Evolutionary conservation across 2,329 filamentous ascomycete genomes (phyloP).

Genomic region (Zymoseptoria pseudotritici): DNA sequence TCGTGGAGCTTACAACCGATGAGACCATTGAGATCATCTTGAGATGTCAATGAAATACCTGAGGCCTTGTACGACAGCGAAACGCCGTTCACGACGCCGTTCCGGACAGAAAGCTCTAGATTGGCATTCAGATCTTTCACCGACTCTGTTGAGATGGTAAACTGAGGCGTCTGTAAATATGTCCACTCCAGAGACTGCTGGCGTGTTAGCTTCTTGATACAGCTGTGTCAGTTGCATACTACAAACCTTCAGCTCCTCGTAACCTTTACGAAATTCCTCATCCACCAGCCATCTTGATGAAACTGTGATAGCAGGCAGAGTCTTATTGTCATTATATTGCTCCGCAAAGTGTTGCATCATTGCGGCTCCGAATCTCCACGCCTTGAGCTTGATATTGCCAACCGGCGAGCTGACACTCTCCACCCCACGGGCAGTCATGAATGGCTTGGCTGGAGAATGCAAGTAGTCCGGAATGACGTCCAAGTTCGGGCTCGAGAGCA

Average conservation of each 20-base stretch:
- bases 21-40: background rate
- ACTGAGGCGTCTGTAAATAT: slow-evolving; percentile 78
- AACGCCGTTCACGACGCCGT: slow-evolving; percentile 48
- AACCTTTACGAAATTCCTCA: slow-evolving; percentile 53
- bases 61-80: slow-evolving; percentile 19
- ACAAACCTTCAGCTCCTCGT: slow-evolving; percentile 54
- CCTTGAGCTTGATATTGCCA: slow-evolving; percentile 61
- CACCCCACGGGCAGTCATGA: slow-evolving; percentile 74
- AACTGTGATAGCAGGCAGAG: slow-evolving; percentile 35
- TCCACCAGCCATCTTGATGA: slow-evolving; percentile 47
- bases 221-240: slow-evolving; percentile 1
- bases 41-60: background rate
- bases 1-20: slow-evolving; percentile 43
- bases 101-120: slow-evolving; percentile 37
- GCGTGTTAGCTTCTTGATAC: slow-evolving; percentile 26
- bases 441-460: slow-evolving; percentile 67
- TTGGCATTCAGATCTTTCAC: slow-evolving; percentile 4
- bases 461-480: slow-evolving; percentile 61
- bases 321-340: slow-evolving; percentile 52
- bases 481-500: slow-evolving; percentile 72
- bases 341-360: slow-evolving; percentile 52
- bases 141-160: slow-evolving; percentile 39
- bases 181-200: slow-evolving; percentile 62
- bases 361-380: slow-evolving; percentile 36
- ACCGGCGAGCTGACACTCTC: slow-evolving; percentile 85